Conservation (phyloP, 1,284 basidiomycete genomes). For the Leccinum subrobustum region DNA sequence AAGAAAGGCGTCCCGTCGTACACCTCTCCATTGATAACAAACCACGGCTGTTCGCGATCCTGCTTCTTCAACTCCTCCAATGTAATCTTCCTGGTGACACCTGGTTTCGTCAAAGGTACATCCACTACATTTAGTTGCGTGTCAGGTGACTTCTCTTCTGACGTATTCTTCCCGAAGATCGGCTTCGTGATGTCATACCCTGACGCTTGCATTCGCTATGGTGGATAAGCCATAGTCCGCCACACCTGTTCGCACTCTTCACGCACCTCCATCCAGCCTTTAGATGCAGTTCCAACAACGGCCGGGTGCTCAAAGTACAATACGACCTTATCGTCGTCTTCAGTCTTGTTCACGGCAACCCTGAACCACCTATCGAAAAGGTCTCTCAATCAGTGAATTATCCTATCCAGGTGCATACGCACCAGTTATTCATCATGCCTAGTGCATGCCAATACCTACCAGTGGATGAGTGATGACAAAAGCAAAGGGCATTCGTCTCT, state of each 20-base stretch:
- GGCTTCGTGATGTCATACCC: conserved; percentile 49
- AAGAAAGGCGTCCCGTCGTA: conserved; percentile 57
- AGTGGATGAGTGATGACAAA: conserved; percentile 5
- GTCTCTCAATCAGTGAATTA: not conserved
- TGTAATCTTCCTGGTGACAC: conserved; percentile 44
- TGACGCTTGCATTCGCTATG: conserved; percentile 46
- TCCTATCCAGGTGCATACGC: not conserved
- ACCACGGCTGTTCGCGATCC: conserved; percentile 53
- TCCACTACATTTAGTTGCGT: conserved; percentile 16
- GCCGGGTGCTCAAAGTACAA: conserved; percentile 66
- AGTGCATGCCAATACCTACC: conserved; percentile 48
- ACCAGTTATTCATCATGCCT: conserved; percentile 63
- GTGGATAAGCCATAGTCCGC: conserved; percentile 1
- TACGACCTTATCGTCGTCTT: conserved; percentile 24
- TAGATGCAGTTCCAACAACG: conserved; percentile 46
- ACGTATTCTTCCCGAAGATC: conserved; percentile 30
- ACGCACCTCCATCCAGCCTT: conserved; percentile 61
- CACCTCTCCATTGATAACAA: conserved; percentile 58
- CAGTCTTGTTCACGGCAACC: conserved; percentile 47
- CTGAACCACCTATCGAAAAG: conserved; percentile 51
- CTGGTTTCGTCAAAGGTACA: conserved; percentile 40
- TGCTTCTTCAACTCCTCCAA: conserved; percentile 47
- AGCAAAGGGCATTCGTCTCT: not conserved
- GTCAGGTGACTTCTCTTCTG: conserved; percentile 1
- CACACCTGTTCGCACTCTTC: not conserved